Evolutionary conservation across 1,284 basidiomycete genomes (phyloP), one percentile per base, ranked within the genome.

Genomic region (Leccinum pachyderme): DNA sequence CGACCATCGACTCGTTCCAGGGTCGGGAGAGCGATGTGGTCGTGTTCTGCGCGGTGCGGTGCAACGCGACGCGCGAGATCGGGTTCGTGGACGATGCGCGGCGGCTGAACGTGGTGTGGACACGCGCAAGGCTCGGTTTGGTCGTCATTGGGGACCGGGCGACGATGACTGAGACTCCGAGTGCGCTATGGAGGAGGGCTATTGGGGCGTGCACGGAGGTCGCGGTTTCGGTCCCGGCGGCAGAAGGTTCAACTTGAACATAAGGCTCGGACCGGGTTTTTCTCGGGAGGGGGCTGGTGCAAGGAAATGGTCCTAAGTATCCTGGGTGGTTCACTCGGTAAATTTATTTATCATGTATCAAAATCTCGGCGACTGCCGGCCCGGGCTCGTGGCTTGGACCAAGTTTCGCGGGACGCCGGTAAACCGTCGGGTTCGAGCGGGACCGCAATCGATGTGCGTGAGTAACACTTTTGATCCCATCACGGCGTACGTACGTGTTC

Each of bases 1-100:
- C 79, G 52, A 89, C 86, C 0, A 81, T 89, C 56, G 87, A 89
- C 61, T 83, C 84, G 0, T 91, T 89, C 66, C 89, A 91, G 65
- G 88, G 89, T 2, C 75, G 87, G 37, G 89, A 91, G 66, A 84
- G 83, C 63, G 84, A 86, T 51, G 76, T 89, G 31, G 79, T 91
- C 56, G 76, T 92, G 44, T 86, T 90, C 62, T 83, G 84, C 0
- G 83, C 84, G 2, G 87, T 91, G 13, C 77, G 88, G 9, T 82
- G 80, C 57, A 88, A 89, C 61, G 72, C 60, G 13, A 72, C 73
- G 33, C 74, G 75, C 5, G 82, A 82, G 57, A 83, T 87, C 58
- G 89, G 89, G 7, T 92, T 91, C 63, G 73, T 91, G 22, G 84
- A 65, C 33, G 63, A 69, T 48, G 83, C 83, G 0, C 80, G 84